A percentile compares a stretch with the other conserved stretches of the same genome.
These are phyloP conservation scores for Penicillium egyptiacum DNA, from an alignment of 495 filamentous ascomycete genomes.

Conservation along the genomic window DNA sequence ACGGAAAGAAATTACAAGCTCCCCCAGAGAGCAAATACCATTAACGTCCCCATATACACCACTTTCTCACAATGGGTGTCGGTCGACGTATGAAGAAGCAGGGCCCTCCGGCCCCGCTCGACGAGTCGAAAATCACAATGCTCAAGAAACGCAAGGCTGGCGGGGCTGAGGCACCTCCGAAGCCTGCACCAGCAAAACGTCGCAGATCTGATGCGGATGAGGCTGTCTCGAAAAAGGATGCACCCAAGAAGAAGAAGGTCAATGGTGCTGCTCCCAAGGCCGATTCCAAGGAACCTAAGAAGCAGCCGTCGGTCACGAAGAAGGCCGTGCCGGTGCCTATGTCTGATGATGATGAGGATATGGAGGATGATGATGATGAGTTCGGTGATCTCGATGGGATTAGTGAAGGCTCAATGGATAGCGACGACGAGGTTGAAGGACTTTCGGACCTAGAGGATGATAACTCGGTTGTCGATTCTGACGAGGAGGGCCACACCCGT, in stretches of 20 bases:
- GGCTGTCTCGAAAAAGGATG: conserved; percentile 26
- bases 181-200: conserved; percentile 57
- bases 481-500: conserved; percentile 56
- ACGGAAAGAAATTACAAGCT: conserved; percentile 29
- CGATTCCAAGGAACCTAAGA: conserved; percentile 29
- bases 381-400: conserved; percentile 54
- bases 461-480: conserved; percentile 73
- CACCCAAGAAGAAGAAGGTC: conserved; percentile 13
- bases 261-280: conserved; percentile 1
- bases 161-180: conserved; percentile 42
- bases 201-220: conserved; percentile 53
- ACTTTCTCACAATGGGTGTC: conserved; percentile 67
- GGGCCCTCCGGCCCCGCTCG: conserved; percentile 77
- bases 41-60: conserved; percentile 23
- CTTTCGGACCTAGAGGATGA: conserved; percentile 57
- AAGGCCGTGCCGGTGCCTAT: conserved; percentile 47
- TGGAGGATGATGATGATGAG: conserved; percentile 51
- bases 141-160: conserved; percentile 75
- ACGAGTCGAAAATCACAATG: conserved; percentile 73
- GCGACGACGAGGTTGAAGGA: conserved; percentile 51
- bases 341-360: conserved; percentile 45
- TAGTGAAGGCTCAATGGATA: conserved; percentile 50
- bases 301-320: conserved; percentile 38
- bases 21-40: conserved; percentile 12
- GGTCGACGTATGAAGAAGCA: conserved; percentile 95